Conservation (phyloP, 495 filamentous ascomycete species). For the Elasticomyces elasticus region DNA sequence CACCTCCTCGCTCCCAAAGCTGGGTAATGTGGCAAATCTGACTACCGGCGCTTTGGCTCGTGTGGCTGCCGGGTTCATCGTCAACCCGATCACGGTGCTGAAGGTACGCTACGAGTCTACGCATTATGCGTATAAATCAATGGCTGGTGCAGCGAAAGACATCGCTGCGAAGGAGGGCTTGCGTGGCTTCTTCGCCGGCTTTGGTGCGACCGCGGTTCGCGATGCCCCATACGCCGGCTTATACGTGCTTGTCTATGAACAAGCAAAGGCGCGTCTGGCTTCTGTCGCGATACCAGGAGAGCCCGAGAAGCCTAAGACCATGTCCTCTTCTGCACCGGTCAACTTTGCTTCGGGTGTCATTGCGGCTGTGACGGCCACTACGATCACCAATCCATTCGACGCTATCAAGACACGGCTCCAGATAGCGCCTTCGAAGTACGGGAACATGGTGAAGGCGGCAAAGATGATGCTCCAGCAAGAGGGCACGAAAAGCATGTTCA, state of each 20-base stretch:
- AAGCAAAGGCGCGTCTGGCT: conserved; percentile 60
- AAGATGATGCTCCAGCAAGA: conserved; percentile 72
- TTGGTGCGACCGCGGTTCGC: conserved; percentile 83
- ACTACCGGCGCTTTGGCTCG: conserved; percentile 73
- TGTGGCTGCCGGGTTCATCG: conserved; percentile 72
- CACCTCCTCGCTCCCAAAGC: conserved; percentile 70
- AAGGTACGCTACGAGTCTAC: conserved; percentile 92
- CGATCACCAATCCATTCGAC: conserved; percentile 92
- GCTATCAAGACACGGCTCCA: conserved; percentile 92
- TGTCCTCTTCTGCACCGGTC: conserved; percentile 52
- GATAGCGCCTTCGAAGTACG: conserved; percentile 72
- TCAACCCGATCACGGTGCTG: conserved; percentile 95
- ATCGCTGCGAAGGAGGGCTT: conserved; percentile 66
- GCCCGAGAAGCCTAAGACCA: conserved; percentile 22
- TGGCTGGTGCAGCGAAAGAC: conserved; percentile 59
- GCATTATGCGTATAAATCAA: conserved; percentile 72
- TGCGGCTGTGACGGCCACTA: conserved; percentile 72
- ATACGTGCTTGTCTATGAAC: conserved; percentile 92
- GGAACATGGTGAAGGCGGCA: conserved; percentile 72
- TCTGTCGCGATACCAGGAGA: conserved; percentile 3
- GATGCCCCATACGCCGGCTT: conserved; percentile 93
- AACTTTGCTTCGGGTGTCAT: conserved; percentile 75
- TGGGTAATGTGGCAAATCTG: conserved; percentile 78
- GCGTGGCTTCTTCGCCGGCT: conserved; percentile 82
- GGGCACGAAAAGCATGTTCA: conserved; percentile 68